Evolutionary conservation across 768 basidiomycete genomes (phyloP).

Genomic region (Macrolepiota albuminosa): DNA sequence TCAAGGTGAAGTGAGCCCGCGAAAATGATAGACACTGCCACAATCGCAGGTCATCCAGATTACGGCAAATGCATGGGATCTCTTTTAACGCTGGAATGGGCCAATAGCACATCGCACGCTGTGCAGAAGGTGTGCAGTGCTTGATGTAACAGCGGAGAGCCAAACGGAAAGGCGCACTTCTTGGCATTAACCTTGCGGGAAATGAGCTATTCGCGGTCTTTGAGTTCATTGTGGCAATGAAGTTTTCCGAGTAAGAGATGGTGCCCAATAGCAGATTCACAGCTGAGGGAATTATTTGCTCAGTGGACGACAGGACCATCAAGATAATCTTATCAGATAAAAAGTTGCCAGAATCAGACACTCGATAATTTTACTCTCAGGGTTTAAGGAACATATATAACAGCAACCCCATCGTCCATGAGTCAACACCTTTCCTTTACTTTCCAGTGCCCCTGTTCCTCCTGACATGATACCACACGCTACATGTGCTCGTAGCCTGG

Average conservation of each 20-base stretch:
- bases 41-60: neutral
- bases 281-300: slow-evolving; percentile 5
- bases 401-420: slow-evolving; percentile 24
- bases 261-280: slow-evolving; percentile 7
- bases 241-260: neutral
- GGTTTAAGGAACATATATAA: slow-evolving; percentile 21
- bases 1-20: neutral
- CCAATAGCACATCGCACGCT: slow-evolving; percentile 21
- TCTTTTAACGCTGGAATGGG: neutral
- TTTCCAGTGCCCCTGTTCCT: slow-evolving; percentile 9
- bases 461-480: slow-evolving; percentile 33
- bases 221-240: slow-evolving; percentile 1
- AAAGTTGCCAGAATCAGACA: slow-evolving; percentile 9
- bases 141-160: slow-evolving; percentile 6
- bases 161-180: slow-evolving; percentile 2
- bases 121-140: slow-evolving; percentile 2
- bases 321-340: slow-evolving; percentile 26
- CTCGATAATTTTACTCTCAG: slow-evolving; percentile 14
- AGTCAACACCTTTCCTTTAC: slow-evolving; percentile 20
- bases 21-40: neutral
- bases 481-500: slow-evolving; percentile 26
- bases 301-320: neutral
- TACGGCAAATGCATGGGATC: neutral
- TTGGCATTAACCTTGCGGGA: slow-evolving; percentile 17
- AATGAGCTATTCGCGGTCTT: slow-evolving; percentile 23